phyloP scores from a whole-genome alignment of 176 grass and related monocot genomes.

The Eragrostis curvula region DNA sequence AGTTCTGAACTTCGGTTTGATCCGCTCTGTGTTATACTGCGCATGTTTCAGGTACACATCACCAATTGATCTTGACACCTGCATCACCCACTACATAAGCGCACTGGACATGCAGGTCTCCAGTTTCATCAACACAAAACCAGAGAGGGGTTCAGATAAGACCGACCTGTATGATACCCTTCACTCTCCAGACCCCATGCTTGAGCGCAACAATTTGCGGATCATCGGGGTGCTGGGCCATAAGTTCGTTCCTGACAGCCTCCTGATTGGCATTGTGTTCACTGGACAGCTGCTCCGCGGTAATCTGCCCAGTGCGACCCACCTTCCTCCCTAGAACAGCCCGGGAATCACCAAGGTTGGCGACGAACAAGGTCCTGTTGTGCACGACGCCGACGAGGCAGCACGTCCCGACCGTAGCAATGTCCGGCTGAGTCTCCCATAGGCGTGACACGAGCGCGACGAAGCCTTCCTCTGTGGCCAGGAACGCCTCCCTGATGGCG shows the following conservation, averaged over 20 bases:
- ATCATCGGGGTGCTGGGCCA: slow-evolving; percentile 75
- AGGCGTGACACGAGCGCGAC: slow-evolving; percentile 51
- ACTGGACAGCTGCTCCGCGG: slow-evolving; percentile 68
- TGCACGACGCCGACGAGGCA: slow-evolving; percentile 76
- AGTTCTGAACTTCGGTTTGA: slow-evolving; percentile 79
- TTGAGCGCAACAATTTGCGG: slow-evolving; percentile 79
- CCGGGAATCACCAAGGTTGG: slow-evolving; percentile 81
- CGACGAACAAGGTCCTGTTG: slow-evolving; percentile 62
- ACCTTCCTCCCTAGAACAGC: slow-evolving; percentile 77
- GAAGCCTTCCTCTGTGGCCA: slow-evolving; percentile 77
- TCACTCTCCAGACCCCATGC: slow-evolving; percentile 92
- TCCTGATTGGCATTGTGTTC: slow-evolving; percentile 89
- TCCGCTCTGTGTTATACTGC: slow-evolving; percentile 70
- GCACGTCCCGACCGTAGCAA: slow-evolving; percentile 76
- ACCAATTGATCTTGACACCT: slow-evolving; percentile 91
- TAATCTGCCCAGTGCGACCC: slow-evolving; percentile 48
- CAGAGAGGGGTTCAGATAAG: background rate
- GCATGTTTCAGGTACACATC: slow-evolving; percentile 78
- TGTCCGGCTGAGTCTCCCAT: slow-evolving; percentile 71
- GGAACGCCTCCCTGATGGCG: slow-evolving; percentile 66
- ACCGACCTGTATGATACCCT: slow-evolving; percentile 88
- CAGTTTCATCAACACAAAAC: background rate
- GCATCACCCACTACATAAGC: slow-evolving; percentile 28
- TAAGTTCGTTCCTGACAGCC: slow-evolving; percentile 71
- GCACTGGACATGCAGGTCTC: background rate